Conservation (phyloP, 2,329 filamentous ascomycete genomes). For the Monosporascus cannonballus region DNA sequence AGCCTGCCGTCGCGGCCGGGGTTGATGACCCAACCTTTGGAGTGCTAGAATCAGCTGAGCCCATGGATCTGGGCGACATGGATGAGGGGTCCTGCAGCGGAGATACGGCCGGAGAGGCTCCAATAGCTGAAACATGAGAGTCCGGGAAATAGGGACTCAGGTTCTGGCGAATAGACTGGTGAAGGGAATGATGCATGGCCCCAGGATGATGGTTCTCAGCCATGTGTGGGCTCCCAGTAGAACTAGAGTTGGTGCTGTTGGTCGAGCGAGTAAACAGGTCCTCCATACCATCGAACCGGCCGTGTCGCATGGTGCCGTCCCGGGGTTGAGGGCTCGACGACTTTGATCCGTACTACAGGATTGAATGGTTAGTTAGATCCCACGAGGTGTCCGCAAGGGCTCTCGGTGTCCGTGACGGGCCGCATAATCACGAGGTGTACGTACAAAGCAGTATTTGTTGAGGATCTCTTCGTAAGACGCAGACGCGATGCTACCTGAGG, state of each 20-base stretch:
- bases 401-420: slow-evolving; percentile 11
- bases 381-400: slow-evolving; percentile 4
- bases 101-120: slow-evolving; percentile 29
- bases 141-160: slow-evolving; percentile 31
- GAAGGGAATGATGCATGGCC: slow-evolving; percentile 38
- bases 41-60: slow-evolving; percentile 28
- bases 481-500: slow-evolving; percentile 61
- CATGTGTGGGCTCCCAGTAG: slow-evolving; percentile 32
- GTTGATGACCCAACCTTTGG: slow-evolving; percentile 34
- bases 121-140: slow-evolving; percentile 20
- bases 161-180: slow-evolving; percentile 28
- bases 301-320: slow-evolving; percentile 39
- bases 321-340: slow-evolving; percentile 45
- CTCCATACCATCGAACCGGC: slow-evolving; percentile 38
- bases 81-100: slow-evolving; percentile 20
- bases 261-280: slow-evolving; percentile 25
- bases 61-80: slow-evolving; percentile 21
- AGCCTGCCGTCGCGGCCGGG: slow-evolving; percentile 38
- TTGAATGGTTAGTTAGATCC: slow-evolving; percentile 16
- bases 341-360: slow-evolving; percentile 54
- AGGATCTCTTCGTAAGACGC: slow-evolving; percentile 94
- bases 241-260: slow-evolving; percentile 31
- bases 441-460: slow-evolving; percentile 99
- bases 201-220: slow-evolving; percentile 27
- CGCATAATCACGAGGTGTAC: slow-evolving; percentile 44